Percentiles rank a stretch among this genome's conserved stretches.
Conservation (phyloP, 2,329 filamentous ascomycete species). For the Leptographium galeiforme region DNA sequence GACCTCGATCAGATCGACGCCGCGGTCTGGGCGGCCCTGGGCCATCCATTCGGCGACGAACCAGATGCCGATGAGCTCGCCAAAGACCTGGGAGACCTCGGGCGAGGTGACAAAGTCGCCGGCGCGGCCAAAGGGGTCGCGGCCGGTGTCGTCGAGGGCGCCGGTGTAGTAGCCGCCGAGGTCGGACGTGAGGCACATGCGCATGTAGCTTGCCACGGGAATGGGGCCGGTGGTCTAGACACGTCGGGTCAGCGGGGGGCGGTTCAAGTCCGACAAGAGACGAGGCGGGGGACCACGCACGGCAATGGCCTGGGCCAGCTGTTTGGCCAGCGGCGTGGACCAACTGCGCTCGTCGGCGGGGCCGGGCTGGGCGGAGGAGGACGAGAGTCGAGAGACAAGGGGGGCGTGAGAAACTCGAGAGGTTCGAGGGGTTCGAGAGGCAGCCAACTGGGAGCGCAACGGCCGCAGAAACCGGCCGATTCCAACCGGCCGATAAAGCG, state of each 20-base stretch:
- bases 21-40: constrained; percentile 60
- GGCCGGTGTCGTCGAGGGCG: constrained; percentile 43
- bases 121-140: constrained; percentile 82
- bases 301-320: constrained; percentile 73
- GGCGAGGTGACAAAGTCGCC: constrained; percentile 96
- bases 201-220: constrained; percentile 90
- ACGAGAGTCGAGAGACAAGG: constrained; percentile 9
- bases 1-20: constrained; percentile 83
- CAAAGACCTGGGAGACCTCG: constrained; percentile 95
- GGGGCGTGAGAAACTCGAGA: too few relatives aligned
- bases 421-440: background rate
- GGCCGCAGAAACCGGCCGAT: background rate
- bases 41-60: constrained; percentile 93
- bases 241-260: background rate
- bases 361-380: constrained; percentile 14
- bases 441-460: background rate
- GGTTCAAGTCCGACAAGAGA: background rate
- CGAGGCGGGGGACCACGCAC: constrained; percentile 30
- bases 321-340: constrained; percentile 86
- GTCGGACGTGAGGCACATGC: constrained; percentile 89
- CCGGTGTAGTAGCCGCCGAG: constrained; percentile 89
- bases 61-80: constrained; percentile 89
- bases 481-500: too few relatives aligned
- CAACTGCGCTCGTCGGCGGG: constrained; percentile 45
- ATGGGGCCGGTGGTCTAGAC: constrained; percentile 65